phyloP scores from a whole-genome alignment of 2,329 filamentous ascomycete genomes.

The Aspergillus costaricaensis region DNA sequence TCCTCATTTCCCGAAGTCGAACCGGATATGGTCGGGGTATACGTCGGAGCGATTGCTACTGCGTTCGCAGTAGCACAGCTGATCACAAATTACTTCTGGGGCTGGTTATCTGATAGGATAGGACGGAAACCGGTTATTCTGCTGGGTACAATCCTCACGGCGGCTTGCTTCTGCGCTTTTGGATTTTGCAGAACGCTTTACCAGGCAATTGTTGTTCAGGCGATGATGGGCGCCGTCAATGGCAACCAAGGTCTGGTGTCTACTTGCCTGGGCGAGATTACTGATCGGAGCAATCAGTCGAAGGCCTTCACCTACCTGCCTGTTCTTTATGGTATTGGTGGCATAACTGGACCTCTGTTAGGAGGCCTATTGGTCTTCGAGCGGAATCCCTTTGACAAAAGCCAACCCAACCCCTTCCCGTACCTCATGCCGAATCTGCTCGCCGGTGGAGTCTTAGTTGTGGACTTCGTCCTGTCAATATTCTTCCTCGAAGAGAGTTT shows the following conservation, averaged over 20 bases:
- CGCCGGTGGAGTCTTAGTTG: slow-evolving; percentile 68
- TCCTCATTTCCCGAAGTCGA: slow-evolving; percentile 79
- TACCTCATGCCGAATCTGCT: slow-evolving; percentile 84
- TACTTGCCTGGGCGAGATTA: slow-evolving; percentile 91
- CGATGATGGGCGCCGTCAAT: slow-evolving; percentile 88
- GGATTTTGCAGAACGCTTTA: slow-evolving; percentile 81
- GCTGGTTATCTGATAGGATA: slow-evolving; percentile 75
- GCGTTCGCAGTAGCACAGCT: slow-evolving; percentile 92
- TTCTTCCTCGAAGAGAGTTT: slow-evolving; percentile 86
- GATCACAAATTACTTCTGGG: slow-evolving; percentile 89
- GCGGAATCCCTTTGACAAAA: slow-evolving; percentile 57
- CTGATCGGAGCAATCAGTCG: slow-evolving; percentile 92
- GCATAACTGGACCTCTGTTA: slow-evolving; percentile 89
- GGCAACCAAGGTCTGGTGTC: slow-evolving; percentile 94
- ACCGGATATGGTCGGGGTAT: slow-evolving; percentile 71
- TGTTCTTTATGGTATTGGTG: slow-evolving; percentile 92
- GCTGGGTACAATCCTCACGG: slow-evolving; percentile 78
- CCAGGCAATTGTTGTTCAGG: slow-evolving; percentile 84
- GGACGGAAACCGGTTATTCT: slow-evolving; percentile 82
- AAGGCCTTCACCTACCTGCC: slow-evolving; percentile 91
- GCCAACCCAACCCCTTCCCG: slow-evolving; percentile 64
- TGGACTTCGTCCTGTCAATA: slow-evolving; percentile 73
- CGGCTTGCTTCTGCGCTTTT: slow-evolving; percentile 79
- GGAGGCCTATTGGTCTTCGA: slow-evolving; percentile 78
- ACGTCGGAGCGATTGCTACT: slow-evolving; percentile 87